phyloP scores from a whole-genome alignment of 1,284 basidiomycete species.

The Vanrija sp. region DNA sequence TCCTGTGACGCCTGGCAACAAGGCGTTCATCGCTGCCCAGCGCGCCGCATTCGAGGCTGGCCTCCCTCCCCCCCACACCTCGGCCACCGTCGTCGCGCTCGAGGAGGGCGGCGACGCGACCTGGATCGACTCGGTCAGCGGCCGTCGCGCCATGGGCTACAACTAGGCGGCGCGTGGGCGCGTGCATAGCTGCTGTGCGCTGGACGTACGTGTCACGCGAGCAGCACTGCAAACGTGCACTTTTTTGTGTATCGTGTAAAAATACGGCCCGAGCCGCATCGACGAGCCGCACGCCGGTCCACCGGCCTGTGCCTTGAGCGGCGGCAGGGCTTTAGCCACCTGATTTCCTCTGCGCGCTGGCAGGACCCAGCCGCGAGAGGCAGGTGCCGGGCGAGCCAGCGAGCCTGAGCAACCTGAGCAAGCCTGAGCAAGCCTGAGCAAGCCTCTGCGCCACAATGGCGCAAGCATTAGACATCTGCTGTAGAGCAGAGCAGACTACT shows the following conservation, averaged over 20 bases:
- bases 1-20: slow-evolving; percentile 17
- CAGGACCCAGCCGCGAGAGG: no score
- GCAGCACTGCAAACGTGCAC: neutral
- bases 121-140: slow-evolving; percentile 23
- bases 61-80: slow-evolving; percentile 29
- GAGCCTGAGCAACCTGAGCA: no score
- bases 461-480: no score
- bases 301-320: neutral
- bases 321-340: neutral
- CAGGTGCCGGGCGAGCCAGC: no score
- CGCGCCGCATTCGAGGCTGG: slow-evolving; percentile 37
- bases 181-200: neutral
- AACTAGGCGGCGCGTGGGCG: neutral
- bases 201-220: neutral
- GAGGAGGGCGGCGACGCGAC: slow-evolving; percentile 23
- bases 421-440: no score
- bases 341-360: no score
- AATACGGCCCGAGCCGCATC: no score
- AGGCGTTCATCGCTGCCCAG: slow-evolving; percentile 25
- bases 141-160: slow-evolving; percentile 39
- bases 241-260: no score
- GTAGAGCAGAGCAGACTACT: no score
- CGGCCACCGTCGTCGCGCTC: slow-evolving; percentile 13
- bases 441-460: no score
- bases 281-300: no score